Evolutionary conservation across 2,329 filamentous ascomycete genomes (phyloP), one percentile per base, ranked within the genome.

Genomic region (Gnomoniopsis smithogilvyi): DNA sequence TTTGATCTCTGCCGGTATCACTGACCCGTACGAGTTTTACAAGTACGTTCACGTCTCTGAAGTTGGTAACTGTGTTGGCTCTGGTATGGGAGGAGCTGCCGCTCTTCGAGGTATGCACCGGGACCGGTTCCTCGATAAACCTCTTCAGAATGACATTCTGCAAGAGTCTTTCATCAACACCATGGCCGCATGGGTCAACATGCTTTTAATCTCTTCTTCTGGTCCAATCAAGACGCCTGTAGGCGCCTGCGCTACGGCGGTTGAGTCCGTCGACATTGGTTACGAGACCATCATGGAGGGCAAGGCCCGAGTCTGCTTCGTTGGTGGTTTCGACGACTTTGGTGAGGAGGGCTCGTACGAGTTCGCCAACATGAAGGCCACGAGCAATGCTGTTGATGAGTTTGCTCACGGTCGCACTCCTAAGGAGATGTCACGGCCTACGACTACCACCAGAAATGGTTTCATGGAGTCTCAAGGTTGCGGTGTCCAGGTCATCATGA

Each of bases 151-250:
- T 78, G 95, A 99, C 72, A 97, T 99, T 72, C 84, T 99, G 15
- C 96, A 99, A 73, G 95, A 99, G 78, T 98, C 95, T 14, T 99
- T 99, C 82, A 98, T 99, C 84, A 99, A 99, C 83, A 99, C 95
- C 58, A 99, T 99, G 94, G 89, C 91, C 67, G 95, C 95, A 17
- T 99, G 95, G 95, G 93, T 99, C 59, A 99, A 99, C 82, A 99
- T 99, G 95, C 81, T 99, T 77, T 81, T 99, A 64, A 81, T 99
- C 64, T 99, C 95, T 4, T 98, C 95, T 6, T 98, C 95, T 54
- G 95, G 95, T 66, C 92, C 95, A 46, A 98, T 99, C 83, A 97
- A 98, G 83, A 98, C 96, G 0, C 95, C 95, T 3, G 95, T 98
- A 54, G 95, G 94, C 80, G 95, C 95, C 70, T 99, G 95, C 73